Base-by-base conservation (phyloP, 805 yeast genomes). In the Tetrapisispora fleetii region DNA sequence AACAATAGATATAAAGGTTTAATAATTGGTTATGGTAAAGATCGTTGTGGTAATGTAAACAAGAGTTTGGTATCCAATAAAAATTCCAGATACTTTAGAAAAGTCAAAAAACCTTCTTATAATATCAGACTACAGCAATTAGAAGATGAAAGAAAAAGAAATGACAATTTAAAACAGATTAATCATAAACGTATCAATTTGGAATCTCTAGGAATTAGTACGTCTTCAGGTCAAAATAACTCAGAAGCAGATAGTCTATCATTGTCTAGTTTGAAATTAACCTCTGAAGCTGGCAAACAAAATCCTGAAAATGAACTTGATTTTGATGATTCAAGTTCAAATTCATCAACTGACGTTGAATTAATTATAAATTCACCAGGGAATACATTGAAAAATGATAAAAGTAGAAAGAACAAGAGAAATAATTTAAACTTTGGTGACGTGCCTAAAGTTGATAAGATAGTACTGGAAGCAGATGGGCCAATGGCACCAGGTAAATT, bases 11-110 rank as follows among this genome's bases (percentile, higher is more conserved):
- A 84, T 57, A 57, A 57, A 39, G 68, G 72, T 4, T 77, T 79
- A 55, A 78, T 79, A 51, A 78, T 85, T 41, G 76, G 78, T 45
- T 85, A 75, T 64, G 95, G 88, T 42, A 82, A 82, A 57, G 95
- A 85, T 65, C 73, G 95, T 59, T 85, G 95, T 68, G 95, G 84
- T 2, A 83, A 83, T 58, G 56, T 63, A 2, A 64, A 64, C 40
- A 65, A 60, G 50, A 64, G 62, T 43, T 43, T 64, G 38, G 54
- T 62, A 4, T 54, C 86, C 77, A 32, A 83, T 80, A 50, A 83
- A 77, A 67, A 58, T 61, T 48, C 73, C 57, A 59, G 68, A 59
- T 56, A 54, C 41, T 54, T 67, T 61, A 63, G 73, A 65, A 61
- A 79, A 70, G 66, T 69, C 59, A 53, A 66, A 65, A 53, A 68